Evolutionary conservation across 2,329 filamentous ascomycete genomes (phyloP), one percentile per base, ranked within the genome.

Genomic region (Scedosporium dehoogii): DNA sequence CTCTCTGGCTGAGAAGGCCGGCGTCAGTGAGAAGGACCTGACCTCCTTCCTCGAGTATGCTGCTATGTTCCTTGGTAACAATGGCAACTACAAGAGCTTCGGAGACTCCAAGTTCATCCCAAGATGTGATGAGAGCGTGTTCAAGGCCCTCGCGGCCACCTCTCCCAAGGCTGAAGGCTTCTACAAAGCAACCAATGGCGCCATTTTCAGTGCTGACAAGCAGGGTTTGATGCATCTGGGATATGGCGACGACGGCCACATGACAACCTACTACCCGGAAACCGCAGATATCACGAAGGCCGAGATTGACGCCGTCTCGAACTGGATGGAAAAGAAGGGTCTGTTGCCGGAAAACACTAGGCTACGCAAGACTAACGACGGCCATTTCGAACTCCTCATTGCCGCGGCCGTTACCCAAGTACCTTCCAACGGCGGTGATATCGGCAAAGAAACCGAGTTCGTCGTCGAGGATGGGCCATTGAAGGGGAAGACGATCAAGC

Each of bases 51-150:
- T 93, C 44, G 85, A 92, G 72, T 94, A 93, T 73, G 81, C 88
- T 6, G 85, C 84, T 33, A 88, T 91, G 73, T 92, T 94, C 73
- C 78, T 94, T 2, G 89, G 89, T 55, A 94, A 93, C 71, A 81
- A 81, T 65, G 89, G 91, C 66, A 94, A 94, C 74, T 94, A 93
- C 77, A 93, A 93, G 77, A 89, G 88, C 68, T 93, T 92, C 69
- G 91, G 91, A 53, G 90, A 94, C 74, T 84, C 87, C 69, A 94
- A 94, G 72, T 92, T 94, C 71, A 82, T 94, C 63, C 90, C 90
- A 2, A 81, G 89, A 67, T 85, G 89, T 69, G 78, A 81, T 6
- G 81, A 86, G 67, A 81, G 83, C 63, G 82, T 80, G 4, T 81
- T 92, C 64, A 81, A 84, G 59, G 82, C 86, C 64, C 78, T 93